These are phyloP conservation scores for Amaranthus cruentus DNA, from an alignment of 148 eudicot genomes.

Conservation along the genomic window DNA sequence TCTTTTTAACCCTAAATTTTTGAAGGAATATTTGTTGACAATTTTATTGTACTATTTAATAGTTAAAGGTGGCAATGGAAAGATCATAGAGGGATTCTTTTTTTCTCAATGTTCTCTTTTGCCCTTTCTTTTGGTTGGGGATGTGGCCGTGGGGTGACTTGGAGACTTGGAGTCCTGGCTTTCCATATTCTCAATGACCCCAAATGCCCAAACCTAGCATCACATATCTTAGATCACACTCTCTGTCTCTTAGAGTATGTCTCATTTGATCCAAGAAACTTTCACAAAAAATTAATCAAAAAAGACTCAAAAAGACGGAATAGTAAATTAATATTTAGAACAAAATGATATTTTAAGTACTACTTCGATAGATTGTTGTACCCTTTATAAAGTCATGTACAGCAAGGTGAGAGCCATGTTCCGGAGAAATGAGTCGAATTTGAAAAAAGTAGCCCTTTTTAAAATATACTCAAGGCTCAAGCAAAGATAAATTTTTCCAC, in stretches of 20 bases:
- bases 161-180: neutral
- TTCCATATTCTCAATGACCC: neutral
- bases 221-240: conserved; percentile 5
- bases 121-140: neutral
- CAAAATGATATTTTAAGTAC: neutral
- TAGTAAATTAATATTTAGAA: neutral
- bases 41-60: neutral
- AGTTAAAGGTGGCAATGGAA: neutral
- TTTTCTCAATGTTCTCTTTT: neutral
- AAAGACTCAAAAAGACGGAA: too few species aligned
- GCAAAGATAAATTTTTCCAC: too few species aligned
- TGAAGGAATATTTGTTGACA: neutral
- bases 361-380: neutral
- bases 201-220: neutral
- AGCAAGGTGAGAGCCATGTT: too few species aligned
- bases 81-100: conserved; percentile 3
- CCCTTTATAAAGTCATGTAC: too few species aligned
- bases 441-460: too few species aligned
- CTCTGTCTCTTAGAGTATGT: too few species aligned
- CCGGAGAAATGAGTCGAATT: too few species aligned
- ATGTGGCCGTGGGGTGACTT: neutral
- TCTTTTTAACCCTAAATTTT: conserved; percentile 1
- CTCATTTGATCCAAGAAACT: too few species aligned
- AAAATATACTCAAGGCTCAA: too few species aligned
- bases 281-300: too few species aligned